A percentile compares a stretch with the other conserved stretches of the same genome.
phyloP scores from a whole-genome alignment of 2,329 filamentous ascomycete species.

The Hymenoscyphus repandus region DNA sequence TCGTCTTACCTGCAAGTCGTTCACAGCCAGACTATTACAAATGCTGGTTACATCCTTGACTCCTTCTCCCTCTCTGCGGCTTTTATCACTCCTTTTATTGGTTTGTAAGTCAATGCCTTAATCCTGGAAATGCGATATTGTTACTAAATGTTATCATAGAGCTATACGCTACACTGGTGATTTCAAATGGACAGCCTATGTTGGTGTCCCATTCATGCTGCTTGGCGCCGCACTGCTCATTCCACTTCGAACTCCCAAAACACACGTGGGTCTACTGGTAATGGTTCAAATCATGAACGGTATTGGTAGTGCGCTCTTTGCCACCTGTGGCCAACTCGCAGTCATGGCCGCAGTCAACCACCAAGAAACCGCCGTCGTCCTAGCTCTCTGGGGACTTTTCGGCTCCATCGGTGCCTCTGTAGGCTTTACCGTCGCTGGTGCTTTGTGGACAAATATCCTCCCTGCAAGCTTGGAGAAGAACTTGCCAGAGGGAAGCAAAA shows the following conservation, averaged over 20 bases:
- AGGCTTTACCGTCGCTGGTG: constrained; percentile 53
- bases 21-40: constrained; percentile 21
- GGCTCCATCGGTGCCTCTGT: constrained; percentile 54
- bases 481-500: constrained; percentile 39
- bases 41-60: constrained; percentile 23
- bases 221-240: constrained; percentile 52
- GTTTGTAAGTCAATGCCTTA: no score
- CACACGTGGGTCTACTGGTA: constrained; percentile 47
- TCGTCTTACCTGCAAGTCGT: constrained; percentile 55
- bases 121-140: no score
- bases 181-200: no score
- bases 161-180: no score
- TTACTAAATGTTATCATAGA: no score
- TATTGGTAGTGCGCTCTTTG: constrained; percentile 49
- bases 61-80: no score
- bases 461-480: constrained; percentile 4
- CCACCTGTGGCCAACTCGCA: constrained; percentile 53
- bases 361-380: constrained; percentile 55
- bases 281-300: constrained; percentile 56
- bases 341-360: constrained; percentile 53
- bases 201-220: constrained; percentile 32
- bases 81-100: no score
- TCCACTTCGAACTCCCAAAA: constrained; percentile 47
- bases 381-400: constrained; percentile 55
- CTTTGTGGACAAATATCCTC: constrained; percentile 60